Evolutionary conservation across 1,139 yeast species (phyloP).

Genomic region (Saccharomyces hybrid): DNA sequence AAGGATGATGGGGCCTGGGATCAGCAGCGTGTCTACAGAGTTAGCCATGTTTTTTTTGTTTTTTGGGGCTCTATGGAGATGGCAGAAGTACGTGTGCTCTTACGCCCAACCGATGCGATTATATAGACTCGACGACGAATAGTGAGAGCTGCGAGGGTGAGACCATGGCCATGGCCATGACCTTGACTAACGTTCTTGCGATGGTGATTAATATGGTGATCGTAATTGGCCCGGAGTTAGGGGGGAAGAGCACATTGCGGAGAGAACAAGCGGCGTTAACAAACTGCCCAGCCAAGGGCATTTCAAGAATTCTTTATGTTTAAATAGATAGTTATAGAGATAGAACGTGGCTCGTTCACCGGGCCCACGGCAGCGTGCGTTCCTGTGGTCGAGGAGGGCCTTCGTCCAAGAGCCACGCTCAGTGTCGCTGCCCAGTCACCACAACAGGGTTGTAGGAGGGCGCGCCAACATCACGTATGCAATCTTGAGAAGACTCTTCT

Average conservation of each 20-base stretch:
- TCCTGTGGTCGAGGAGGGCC: neutral
- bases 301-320: conserved; percentile 1
- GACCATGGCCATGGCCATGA: neutral
- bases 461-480: conserved; percentile 5
- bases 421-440: conserved; percentile 6
- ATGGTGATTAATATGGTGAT: neutral
- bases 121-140: neutral
- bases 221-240: neutral
- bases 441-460: conserved; percentile 2
- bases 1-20: conserved; percentile 93
- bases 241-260: neutral
- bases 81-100: neutral
- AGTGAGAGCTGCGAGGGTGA: neutral
- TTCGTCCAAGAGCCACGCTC: conserved; percentile 4
- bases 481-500: neutral
- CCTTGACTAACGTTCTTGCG: neutral
- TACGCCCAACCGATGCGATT: neutral
- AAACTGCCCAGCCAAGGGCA: neutral
- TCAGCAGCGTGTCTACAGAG: conserved; percentile 42
- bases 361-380: neutral
- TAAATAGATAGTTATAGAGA: neutral
- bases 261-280: neutral
- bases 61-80: too few relatives aligned
- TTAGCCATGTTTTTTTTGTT: neutral
- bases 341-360: neutral